Base-by-base conservation (phyloP, 2,329 filamentous ascomycete species). In the Tolypocladium cylindrosporum region DNA sequence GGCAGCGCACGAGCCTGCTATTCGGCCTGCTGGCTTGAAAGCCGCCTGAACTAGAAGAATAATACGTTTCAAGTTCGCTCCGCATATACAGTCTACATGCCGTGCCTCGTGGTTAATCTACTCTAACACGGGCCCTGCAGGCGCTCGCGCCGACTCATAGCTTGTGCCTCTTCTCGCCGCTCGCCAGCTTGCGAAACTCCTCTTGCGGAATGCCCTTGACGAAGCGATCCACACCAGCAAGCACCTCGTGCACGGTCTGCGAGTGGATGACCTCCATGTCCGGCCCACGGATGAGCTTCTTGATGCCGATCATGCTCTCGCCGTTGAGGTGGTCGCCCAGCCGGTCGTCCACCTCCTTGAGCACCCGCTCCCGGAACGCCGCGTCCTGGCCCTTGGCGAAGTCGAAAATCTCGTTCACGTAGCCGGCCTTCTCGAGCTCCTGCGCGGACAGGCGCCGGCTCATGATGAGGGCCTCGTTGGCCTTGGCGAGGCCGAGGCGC, bases 391-490 rank as follows among this genome's bases (percentile, higher is more conserved):
- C 86, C 61, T 79, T 75, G 58, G 79, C 74, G 13, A 77, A 75
- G 14, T 77, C 75, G 63, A 97, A 88, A 19, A 96, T 80, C 72
- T 87, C 89, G 67, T 97, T 97, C 51, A 95, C 90, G 67, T 91
- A 97, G 0, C 93, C 92, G 3, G 83, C 81, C 10, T 80, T 75
- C 61, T 92, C 78, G 37, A 97, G 79, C 68, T 96, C 91, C 31
- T 87, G 83, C 37, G 83, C 83, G 0, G 78, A 71, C 65, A 97
- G 89, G 51, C 86, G 81, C 72, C 88, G 89, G 67, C 88, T 91
- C 88, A 96, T 94, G 64, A 99, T 86, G 14, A 97, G 80, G 14
- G 94, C 93, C 78, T 97, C 94, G 68, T 95, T 96, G 11, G 91
- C 92, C 69, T 90, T 89, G 59, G 83, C 77, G 55, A 91, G 81